phyloP scores from a whole-genome alignment of 805 yeast species.

The Wickerhamomyces bisporus region DNA sequence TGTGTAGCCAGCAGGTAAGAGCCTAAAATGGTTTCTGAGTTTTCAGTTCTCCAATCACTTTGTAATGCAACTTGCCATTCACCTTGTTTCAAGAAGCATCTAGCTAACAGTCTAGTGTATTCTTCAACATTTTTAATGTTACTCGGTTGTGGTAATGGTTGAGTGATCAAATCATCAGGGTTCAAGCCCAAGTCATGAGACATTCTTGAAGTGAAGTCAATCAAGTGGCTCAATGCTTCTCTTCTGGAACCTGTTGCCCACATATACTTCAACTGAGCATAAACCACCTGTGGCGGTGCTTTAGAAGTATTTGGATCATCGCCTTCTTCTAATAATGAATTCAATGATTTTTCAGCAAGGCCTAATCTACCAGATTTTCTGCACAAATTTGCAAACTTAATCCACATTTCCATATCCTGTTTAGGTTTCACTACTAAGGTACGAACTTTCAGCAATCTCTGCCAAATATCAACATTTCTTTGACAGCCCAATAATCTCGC shows the following conservation, averaged over 20 bases:
- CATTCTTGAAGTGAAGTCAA: constrained; percentile 87
- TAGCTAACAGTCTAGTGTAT: constrained; percentile 78
- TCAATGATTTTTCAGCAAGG: constrained; percentile 86
- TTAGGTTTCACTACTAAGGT: constrained; percentile 92
- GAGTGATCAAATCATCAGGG: constrained; percentile 82
- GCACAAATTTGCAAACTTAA: constrained; percentile 93
- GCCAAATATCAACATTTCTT: constrained; percentile 98
- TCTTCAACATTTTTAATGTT: constrained; percentile 67
- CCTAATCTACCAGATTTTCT: constrained; percentile 91
- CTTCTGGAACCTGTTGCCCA: constrained; percentile 92
- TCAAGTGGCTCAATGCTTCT: constrained; percentile 80
- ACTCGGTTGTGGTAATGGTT: constrained; percentile 66
- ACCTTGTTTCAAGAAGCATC: constrained; percentile 96
- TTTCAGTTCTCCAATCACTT: constrained; percentile 72
- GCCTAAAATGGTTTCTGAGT: constrained; percentile 80
- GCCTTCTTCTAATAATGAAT: constrained; percentile 69
- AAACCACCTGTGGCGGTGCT: constrained; percentile 95
- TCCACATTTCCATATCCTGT: constrained; percentile 97
- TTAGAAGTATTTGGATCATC: constrained; percentile 56
- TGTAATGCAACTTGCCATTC: constrained; percentile 93
- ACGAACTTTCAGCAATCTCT: constrained; percentile 86
- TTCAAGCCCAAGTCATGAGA: constrained; percentile 83
- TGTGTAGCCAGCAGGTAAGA: constrained; percentile 92
- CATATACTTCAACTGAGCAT: constrained; percentile 93
- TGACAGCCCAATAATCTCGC: constrained; percentile 90